Base-by-base conservation (phyloP, 257 asterid species). In the Nicotiana paniculata region DNA sequence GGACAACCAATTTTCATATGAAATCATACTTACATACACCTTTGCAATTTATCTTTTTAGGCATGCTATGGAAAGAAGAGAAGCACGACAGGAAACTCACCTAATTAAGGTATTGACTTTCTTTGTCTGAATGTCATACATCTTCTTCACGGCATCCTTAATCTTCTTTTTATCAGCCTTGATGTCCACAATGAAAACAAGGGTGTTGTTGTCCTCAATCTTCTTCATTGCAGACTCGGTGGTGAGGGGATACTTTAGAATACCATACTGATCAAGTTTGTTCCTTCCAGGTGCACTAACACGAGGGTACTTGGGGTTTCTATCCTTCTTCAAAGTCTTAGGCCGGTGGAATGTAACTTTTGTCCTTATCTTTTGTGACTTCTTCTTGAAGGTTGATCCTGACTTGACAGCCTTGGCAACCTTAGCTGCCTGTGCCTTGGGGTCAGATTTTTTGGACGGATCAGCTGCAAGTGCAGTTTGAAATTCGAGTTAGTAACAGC, bases 161-260 rank as follows among this genome's bases (percentile, higher is more conserved):
- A 90, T 90, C 88, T 88, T 90, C 77, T 87, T 90, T 86, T 87
- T 90, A 70, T 90, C 89, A n/a, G 90, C 91, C 77, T 88, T 87
- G 54, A 90, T 85, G 83, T 90, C 93, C 4, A 89, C 93, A 18
- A 88, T 90, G 87, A 88, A 90, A 12, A 88, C 93, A 12, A 90
- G 89, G 6, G 93, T 88, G 82, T 90, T 88, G 84, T 90, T 90
- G 86, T 88, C 93, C 68, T 90, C 93, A 55, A 90, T 90, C 80
- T 90, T 90, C 88, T 90, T 90, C 93, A 90, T 90, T 1, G 91
- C 91, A 24, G 91, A 88, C 80, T 90, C 93, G 0, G 93, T 90
- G 81, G 91, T 90, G 48, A 90, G 87, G 0, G 93, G 93, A 61
- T 83, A 90, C 84, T 88, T 90, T 32, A 90, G 83, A 35, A 90